A percentile compares a stretch with the other conserved stretches of the same genome.
Conservation (phyloP, 352 stramenopile species). For the Thraustochytrium striatum region DNA sequence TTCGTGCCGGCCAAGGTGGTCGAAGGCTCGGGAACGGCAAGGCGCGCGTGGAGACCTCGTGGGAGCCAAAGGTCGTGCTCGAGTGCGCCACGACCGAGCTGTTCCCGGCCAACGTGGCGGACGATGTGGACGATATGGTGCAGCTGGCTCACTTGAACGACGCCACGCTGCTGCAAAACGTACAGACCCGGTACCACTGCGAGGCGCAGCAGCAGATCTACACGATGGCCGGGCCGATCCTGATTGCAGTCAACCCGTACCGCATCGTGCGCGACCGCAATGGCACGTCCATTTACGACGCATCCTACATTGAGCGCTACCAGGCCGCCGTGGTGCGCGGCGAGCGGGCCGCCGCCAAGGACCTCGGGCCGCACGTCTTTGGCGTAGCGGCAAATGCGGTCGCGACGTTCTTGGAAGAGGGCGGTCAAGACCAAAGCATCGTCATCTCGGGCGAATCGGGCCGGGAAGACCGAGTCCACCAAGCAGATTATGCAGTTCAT, state of each 20-base stretch:
- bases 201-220: slow-evolving; percentile 65
- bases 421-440: slow-evolving; percentile 80
- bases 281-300: slow-evolving; percentile 59
- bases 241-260: slow-evolving; percentile 70
- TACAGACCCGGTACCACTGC: slow-evolving; percentile 73
- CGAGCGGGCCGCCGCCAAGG: not conserved
- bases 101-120: slow-evolving; percentile 2
- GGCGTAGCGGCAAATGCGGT: slow-evolving; percentile 66
- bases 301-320: slow-evolving; percentile 48
- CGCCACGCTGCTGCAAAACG: slow-evolving; percentile 50
- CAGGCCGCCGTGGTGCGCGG: slow-evolving; percentile 4
- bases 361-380: slow-evolving; percentile 70
- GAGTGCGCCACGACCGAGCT: slow-evolving; percentile 3
- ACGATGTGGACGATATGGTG: slow-evolving; percentile 50
- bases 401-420: slow-evolving; percentile 68
- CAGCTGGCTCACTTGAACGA: slow-evolving; percentile 50
- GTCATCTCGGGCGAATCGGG: slow-evolving; percentile 85
- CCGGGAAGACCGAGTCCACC: slow-evolving; percentile 92
- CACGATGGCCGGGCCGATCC: slow-evolving; percentile 64
- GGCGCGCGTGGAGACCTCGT: not conserved
- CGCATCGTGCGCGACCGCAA: slow-evolving; percentile 53
- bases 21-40: not conserved
- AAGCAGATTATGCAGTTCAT: slow-evolving; percentile 84
- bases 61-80: slow-evolving; percentile 25
- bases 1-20: slow-evolving; percentile 45